Evolutionary conservation across 805 yeast species (phyloP).

Genomic region (Hanseniaspora valbyensis): DNA sequence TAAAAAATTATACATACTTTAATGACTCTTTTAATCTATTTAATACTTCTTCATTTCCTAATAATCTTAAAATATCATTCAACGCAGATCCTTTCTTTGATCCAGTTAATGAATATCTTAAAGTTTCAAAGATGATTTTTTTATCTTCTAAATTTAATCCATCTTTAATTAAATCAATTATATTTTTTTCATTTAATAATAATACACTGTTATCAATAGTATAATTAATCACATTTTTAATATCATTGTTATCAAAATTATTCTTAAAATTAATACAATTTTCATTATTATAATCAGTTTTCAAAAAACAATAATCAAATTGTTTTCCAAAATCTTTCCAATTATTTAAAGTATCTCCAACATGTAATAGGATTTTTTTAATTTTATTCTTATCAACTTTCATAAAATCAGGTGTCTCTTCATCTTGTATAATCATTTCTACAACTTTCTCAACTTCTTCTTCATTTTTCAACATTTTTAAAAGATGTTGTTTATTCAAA

Average conservation of each 20-base stretch:
- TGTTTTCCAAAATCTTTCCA: constrained; percentile 41
- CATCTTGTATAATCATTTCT: constrained; percentile 18
- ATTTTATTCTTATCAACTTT: constrained; percentile 28
- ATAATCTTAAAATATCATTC: constrained; percentile 42
- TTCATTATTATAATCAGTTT: constrained; percentile 24
- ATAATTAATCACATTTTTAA: constrained; percentile 18
- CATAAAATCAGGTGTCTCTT: constrained; percentile 8
- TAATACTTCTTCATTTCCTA: constrained; percentile 38
- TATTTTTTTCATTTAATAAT: constrained; percentile 11
- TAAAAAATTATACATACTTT: not conserved
- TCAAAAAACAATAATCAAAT: constrained; percentile 41
- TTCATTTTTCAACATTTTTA: constrained; percentile 31
- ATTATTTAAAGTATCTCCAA: constrained; percentile 42
- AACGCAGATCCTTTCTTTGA: constrained; percentile 59
- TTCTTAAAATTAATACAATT: constrained; percentile 28
- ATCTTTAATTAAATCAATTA: constrained; percentile 9
- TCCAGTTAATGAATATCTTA: constrained; percentile 63
- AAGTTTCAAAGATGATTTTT: constrained; percentile 41
- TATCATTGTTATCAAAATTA: constrained; percentile 17
- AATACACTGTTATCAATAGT: not conserved
- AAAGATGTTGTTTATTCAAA: constrained; percentile 66
- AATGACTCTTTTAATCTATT: constrained; percentile 25
- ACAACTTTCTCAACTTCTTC: constrained; percentile 30
- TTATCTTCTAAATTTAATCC: constrained; percentile 16
- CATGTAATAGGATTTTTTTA: constrained; percentile 31